A percentile compares a stretch with the other conserved stretches of the same genome.
phyloP scores from a whole-genome alignment of 2,329 filamentous ascomycete species.

The Exophiala bonariae region DNA sequence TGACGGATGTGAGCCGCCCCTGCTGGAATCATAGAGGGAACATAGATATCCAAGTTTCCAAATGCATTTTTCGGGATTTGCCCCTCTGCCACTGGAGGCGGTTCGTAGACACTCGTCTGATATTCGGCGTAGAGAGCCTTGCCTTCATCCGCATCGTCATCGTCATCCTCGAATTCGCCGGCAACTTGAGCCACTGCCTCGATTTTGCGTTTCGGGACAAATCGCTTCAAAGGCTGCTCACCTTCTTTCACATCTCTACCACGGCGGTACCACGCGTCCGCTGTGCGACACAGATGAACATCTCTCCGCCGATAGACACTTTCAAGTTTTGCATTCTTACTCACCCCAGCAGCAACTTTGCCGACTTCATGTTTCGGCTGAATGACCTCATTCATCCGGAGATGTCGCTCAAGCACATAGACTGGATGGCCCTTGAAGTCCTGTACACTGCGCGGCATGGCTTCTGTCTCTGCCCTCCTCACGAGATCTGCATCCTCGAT shows the following conservation, averaged over 20 bases:
- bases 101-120: conserved; percentile 69
- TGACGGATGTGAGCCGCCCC: conserved; percentile 60
- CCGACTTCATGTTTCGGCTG: conserved; percentile 71
- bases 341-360: conserved; percentile 67
- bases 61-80: conserved; percentile 64
- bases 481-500: conserved; percentile 78
- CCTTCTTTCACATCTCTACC: conserved; percentile 76
- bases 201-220: conserved; percentile 51
- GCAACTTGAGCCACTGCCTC: conserved; percentile 11
- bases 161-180: conserved; percentile 39
- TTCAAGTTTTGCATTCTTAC: conserved; percentile 61
- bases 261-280: conserved; percentile 87
- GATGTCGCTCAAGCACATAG: conserved; percentile 80
- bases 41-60: conserved; percentile 65
- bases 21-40: conserved; percentile 62
- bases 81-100: conserved; percentile 74
- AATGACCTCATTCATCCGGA: conserved; percentile 81
- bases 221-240: conserved; percentile 79
- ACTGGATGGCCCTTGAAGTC: conserved; percentile 86
- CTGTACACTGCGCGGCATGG: conserved; percentile 80
- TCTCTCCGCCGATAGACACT: conserved; percentile 79
- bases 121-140: conserved; percentile 59
- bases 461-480: conserved; percentile 70
- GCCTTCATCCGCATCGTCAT: conserved; percentile 53
- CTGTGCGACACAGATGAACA: conserved; percentile 74